Base-by-base conservation (phyloP, 1,139 yeast genomes). In the Hansenula lynferdii region DNA sequence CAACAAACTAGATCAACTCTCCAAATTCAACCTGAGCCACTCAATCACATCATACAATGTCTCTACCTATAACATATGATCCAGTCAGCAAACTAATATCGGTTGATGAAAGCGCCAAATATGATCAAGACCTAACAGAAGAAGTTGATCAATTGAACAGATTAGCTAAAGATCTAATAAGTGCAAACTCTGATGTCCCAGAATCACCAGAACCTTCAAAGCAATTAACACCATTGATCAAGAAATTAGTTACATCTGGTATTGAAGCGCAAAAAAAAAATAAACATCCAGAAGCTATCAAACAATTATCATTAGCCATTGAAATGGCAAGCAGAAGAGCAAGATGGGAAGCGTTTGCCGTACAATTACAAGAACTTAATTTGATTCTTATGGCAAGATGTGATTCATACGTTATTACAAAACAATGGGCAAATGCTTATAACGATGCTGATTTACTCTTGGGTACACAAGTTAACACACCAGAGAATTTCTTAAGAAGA, bases 311-410 rank as follows among this genome's bases (percentile, higher is more conserved):
- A 9, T 67, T 87, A 43, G 97, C 96, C 1, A 69, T 92, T 32
- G 95, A 86, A 41, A 77, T 89, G 78, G 84, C 90, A 16, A 53
- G 57, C 24, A 65, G 75, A 45, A 76, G 97, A 59, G 80, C 89
- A 25, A 81, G 85, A 53, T 89, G 90, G 73, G 98, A 92, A 59
- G 70, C 90, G 10, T 85, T 89, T 53, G 89, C 78, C 48, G 74
- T 81, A 31, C 83, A 90, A 28, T 63, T 89, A 40, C 90, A 84
- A 53, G 97, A 92, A 58, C 64, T 85, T 40, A 72, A 81, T 35
- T 70, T 77, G 53, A 74, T 87, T 55, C 63, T 90, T 42, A 82
- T 80, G 67, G 83, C 87, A 40, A 73, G 97, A 48, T 80, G 95
- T 18, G 97, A 90, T 54, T 85, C 95, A 0, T 75, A 82, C 53